Evolutionary conservation across 2,329 filamentous ascomycete species (phyloP).

Genomic region (Xylariaceae sp.): DNA sequence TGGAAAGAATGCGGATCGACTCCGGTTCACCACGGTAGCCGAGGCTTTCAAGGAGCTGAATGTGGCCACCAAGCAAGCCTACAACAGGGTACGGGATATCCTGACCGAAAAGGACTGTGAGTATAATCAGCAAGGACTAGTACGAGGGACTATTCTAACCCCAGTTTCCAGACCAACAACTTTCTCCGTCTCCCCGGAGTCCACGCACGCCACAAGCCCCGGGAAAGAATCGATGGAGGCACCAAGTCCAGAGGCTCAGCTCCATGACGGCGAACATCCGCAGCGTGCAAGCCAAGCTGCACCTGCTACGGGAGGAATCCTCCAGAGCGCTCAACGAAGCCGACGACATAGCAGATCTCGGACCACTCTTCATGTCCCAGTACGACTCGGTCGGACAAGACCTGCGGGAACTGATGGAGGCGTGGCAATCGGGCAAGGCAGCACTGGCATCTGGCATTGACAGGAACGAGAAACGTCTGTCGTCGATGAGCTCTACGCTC

Average conservation of each 20-base stretch:
- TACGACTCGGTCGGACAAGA: slow-evolving; percentile 94
- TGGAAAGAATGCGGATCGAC: slow-evolving; percentile 67
- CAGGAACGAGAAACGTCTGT: slow-evolving; percentile 65
- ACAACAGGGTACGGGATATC: slow-evolving; percentile 58
- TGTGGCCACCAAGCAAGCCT: slow-evolving; percentile 51
- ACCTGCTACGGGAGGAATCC: slow-evolving; percentile 83
- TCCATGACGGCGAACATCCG: slow-evolving; percentile 85
- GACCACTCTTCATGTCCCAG: slow-evolving; percentile 70
- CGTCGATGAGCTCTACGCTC: slow-evolving; percentile 48
- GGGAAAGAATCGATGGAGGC: slow-evolving; percentile 74
- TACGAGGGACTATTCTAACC: no score
- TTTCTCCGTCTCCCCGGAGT: no score
- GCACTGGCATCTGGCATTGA: slow-evolving; percentile 76
- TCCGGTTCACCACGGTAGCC: slow-evolving; percentile 70
- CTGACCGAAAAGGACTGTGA: slow-evolving; percentile 74
- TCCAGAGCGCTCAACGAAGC: slow-evolving; percentile 70
- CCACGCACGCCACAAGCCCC: slow-evolving; percentile 59
- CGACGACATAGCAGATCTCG: slow-evolving; percentile 65
- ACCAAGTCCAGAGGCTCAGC: slow-evolving; percentile 81
- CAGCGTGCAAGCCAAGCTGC: slow-evolving; percentile 88
- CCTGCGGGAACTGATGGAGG: slow-evolving; percentile 68
- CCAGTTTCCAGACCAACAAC: no score
- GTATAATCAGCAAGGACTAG: no score
- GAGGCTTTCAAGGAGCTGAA: slow-evolving; percentile 66
- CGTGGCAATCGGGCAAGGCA: slow-evolving; percentile 84